phyloP scores from a whole-genome alignment of 1,284 basidiomycete species.

The Sanguinoderma infundibulare region DNA sequence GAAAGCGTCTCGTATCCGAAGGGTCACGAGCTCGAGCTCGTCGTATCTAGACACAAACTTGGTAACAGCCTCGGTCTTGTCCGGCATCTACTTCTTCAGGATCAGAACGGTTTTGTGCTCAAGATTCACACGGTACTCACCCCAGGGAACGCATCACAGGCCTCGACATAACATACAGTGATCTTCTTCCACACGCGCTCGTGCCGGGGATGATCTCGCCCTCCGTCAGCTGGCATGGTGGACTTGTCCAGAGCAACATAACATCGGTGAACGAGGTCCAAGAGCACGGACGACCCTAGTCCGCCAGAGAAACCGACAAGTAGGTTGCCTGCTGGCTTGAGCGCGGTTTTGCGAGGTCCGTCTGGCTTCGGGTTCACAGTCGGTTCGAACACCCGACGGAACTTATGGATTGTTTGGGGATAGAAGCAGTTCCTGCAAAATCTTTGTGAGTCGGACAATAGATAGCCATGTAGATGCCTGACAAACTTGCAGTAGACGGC shows the following conservation, averaged over 20 bases:
- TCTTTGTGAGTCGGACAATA: constrained; percentile 1
- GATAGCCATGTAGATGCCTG: neutral
- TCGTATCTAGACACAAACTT: constrained; percentile 50
- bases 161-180: constrained; percentile 71
- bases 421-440: constrained; percentile 66
- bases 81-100: constrained; percentile 47
- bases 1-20: constrained; percentile 76
- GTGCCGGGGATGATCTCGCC: constrained; percentile 69
- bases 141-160: constrained; percentile 60
- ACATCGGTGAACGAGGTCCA: constrained; percentile 68
- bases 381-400: constrained; percentile 68
- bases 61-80: constrained; percentile 57
- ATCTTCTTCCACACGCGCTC: constrained; percentile 65
- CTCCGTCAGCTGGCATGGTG: constrained; percentile 47
- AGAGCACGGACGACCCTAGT: constrained; percentile 68
- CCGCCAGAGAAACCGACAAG: constrained; percentile 76
- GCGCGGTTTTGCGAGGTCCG: constrained; percentile 50
- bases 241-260: constrained; percentile 52
- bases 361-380: constrained; percentile 58
- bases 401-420: constrained; percentile 62
- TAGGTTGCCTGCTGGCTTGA: constrained; percentile 70
- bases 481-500: constrained; percentile 83
- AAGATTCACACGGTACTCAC: constrained; percentile 43
- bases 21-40: constrained; percentile 59
- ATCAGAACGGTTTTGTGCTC: constrained; percentile 5